phyloP scores from a whole-genome alignment of 345 rosid genomes.

The Bruguiera parviflora region DNA sequence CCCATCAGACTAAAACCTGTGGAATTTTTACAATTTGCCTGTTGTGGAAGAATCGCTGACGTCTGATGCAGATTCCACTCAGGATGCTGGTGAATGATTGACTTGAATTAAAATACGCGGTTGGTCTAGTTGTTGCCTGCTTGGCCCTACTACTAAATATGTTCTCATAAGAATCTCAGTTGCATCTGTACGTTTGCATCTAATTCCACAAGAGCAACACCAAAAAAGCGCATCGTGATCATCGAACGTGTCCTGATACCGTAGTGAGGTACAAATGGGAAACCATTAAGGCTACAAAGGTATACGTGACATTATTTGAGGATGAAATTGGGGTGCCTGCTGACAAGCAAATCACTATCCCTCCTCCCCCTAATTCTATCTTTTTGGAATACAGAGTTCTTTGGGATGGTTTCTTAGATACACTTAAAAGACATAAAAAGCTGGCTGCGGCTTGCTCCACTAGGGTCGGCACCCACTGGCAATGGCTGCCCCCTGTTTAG shows the following conservation, averaged over 20 bases:
- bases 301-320: not conserved
- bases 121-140: not conserved
- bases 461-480: not conserved
- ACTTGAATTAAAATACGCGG: not conserved
- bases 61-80: constrained; percentile 33
- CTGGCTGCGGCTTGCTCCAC: not conserved
- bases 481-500: constrained; percentile 1
- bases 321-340: constrained; percentile 1
- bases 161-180: constrained; percentile 19
- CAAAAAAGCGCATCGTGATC: not conserved
- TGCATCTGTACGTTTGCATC: constrained; percentile 17
- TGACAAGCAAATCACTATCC: constrained; percentile 20
- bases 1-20: too few relatives aligned
- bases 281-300: not conserved
- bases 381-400: not conserved
- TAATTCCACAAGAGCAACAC: not conserved
- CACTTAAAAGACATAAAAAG: too few relatives aligned
- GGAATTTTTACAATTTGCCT: not conserved
- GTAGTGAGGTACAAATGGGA: constrained; percentile 13
- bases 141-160: not conserved
- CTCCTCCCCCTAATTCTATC: not conserved
- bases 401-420: not conserved
- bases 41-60: constrained; percentile 9
- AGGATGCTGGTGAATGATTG: constrained; percentile 21
- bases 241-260: constrained; percentile 1